Evolutionary conservation across 805 yeast genomes (phyloP).

Genomic region (Cyberlindnera amylophila): DNA sequence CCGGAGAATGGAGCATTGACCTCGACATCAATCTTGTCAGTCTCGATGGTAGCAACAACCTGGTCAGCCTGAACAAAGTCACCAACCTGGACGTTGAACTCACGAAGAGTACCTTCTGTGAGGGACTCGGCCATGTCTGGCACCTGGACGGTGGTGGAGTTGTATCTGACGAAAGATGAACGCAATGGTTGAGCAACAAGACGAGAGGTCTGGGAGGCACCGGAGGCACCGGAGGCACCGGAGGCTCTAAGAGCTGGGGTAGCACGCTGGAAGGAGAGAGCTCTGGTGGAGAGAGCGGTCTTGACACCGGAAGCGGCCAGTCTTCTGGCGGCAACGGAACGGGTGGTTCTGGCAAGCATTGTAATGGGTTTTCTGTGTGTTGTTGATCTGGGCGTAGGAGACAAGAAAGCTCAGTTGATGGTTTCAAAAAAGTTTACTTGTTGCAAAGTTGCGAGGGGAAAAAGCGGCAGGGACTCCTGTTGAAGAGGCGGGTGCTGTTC

Average conservation of each 20-base stretch:
- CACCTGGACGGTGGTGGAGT: conserved; percentile 66
- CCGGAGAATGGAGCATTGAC: conserved; percentile 94
- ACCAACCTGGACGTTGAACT: conserved; percentile 71
- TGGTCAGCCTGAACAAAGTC: conserved; percentile 86
- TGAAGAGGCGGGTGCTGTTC: no score
- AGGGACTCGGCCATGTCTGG: conserved; percentile 99
- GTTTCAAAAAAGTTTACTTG: neutral
- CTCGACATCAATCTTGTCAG: conserved; percentile 96
- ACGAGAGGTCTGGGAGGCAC: no score
- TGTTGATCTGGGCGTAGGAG: neutral
- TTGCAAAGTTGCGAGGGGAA: no score
- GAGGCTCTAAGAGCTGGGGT: conserved; percentile 2
- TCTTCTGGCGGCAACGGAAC: conserved; percentile 11
- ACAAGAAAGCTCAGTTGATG: neutral
- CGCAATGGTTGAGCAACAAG: conserved; percentile 1
- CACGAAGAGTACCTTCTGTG: conserved; percentile 90
- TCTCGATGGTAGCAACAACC: conserved; percentile 92
- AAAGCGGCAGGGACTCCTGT: neutral
- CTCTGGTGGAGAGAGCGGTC: conserved; percentile 10
- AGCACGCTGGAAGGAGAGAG: conserved; percentile 6
- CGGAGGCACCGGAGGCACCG: neutral
- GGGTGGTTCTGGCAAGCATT: conserved; percentile 16
- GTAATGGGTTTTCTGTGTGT: neutral
- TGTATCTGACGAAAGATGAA: conserved; percentile 26
- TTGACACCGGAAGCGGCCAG: conserved; percentile 3